Evolutionary conservation across 768 basidiomycete genomes (phyloP).

Genomic region (Suillus cothurnatus): DNA sequence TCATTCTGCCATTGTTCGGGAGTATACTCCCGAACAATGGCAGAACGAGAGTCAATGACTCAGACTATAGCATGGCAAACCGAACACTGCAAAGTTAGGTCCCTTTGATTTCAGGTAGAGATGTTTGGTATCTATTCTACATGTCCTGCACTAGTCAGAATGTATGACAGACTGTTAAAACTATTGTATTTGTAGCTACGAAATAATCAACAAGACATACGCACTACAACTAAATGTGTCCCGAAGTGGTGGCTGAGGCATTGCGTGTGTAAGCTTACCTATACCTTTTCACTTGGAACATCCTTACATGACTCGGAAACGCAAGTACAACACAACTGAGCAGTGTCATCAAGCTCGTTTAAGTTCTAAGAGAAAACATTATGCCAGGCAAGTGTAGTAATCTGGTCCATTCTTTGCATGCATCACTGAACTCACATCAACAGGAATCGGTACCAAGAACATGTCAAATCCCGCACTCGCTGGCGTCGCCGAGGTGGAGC

Average conservation of each 20-base stretch:
- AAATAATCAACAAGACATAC: too few species aligned
- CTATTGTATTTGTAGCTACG: too few species aligned
- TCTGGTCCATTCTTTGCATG: background rate
- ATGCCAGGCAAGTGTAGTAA: background rate
- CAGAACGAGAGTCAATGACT: too few species aligned
- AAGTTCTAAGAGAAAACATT: background rate
- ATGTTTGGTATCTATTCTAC: too few species aligned
- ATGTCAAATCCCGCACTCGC: background rate
- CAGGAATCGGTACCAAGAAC: background rate
- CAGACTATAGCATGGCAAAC: too few species aligned
- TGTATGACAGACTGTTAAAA: too few species aligned
- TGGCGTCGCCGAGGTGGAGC: background rate
- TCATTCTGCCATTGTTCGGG: too few species aligned
- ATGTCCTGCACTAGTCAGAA: too few species aligned
- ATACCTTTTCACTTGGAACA: background rate
- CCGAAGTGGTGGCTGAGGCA: background rate
- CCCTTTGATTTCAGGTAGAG: too few species aligned
- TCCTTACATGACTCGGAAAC: background rate
- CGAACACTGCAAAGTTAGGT: too few species aligned
- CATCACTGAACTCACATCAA: background rate
- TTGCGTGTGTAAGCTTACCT: background rate
- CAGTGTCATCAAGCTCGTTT: background rate
- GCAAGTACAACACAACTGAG: constrained; percentile 2
- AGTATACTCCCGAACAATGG: too few species aligned
- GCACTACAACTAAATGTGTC: background rate